Base-by-base conservation (phyloP, 495 filamentous ascomycete species). In the Penicillium malachiteum region DNA sequence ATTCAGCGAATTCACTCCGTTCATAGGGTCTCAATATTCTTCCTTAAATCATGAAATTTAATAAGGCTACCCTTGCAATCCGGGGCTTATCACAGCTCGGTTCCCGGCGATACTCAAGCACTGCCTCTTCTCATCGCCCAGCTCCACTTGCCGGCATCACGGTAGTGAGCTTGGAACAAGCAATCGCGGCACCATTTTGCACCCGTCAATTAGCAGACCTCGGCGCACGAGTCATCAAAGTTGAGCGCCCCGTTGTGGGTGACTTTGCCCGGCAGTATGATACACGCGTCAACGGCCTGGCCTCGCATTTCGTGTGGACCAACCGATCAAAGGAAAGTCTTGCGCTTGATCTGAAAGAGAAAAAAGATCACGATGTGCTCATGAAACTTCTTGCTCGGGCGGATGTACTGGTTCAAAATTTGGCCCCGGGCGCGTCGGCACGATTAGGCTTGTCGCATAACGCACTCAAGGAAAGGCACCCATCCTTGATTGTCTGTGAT, bases 271-370 rank as follows among this genome's bases (percentile, higher is more conserved):
- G 78, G 4, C 58, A 71, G 14, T 78, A 80, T 62, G 78, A 81
- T 54, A 72, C 62, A 0, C 67, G 78, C 1, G 76, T 80, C 31
- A 71, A 76, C 26, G 78, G 76, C 1, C 56, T 75, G 3, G 67
- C 78, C 3, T 81, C 78, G 0, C 78, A 81, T 58, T 81, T 81
- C 52, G 69, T 80, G 16, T 80, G 78, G 78, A 75, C 75, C 0
- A 82, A 80, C 43, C 74, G 79, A 21, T 78, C 75, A 4, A 82
- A 82, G 33, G 78, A 82, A 56, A 73, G 69, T 42, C 57, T 82
- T 7, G 76, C 76, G 3, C 62, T 81, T 10, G 76, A 81, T 33
- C 54, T 81, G 32, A 82, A 81, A 52, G 44, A 70, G 8, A 56
- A 64, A 7, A 60, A 70, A 2, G 75, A 80, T 34, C 71, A 79